phyloP scores from a whole-genome alignment of 306 rosid genomes.

The Lablab purpureus region DNA sequence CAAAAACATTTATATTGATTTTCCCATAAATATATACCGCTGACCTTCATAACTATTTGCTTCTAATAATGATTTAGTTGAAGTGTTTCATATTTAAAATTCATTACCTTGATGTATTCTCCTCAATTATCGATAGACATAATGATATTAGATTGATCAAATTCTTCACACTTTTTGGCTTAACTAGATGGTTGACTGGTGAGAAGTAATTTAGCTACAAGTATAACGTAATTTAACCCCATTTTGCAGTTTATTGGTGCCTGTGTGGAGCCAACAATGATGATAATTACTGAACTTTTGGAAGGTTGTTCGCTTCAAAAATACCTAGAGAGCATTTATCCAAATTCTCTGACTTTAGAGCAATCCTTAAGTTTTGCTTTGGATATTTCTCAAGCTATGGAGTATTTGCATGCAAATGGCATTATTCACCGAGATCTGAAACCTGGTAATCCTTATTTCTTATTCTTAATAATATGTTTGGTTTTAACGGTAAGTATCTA shows the following conservation, averaged over 20 bases:
- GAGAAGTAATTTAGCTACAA: not conserved
- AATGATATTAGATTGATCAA: not conserved
- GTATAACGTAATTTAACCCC: not conserved
- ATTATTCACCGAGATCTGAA: constrained; percentile 39
- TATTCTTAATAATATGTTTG: not conserved
- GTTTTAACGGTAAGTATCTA: not conserved
- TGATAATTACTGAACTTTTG: constrained; percentile 19
- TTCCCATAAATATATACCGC: no score
- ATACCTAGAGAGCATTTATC: not conserved
- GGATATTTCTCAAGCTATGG: constrained; percentile 38
- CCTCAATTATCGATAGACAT: no score
- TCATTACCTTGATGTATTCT: no score
- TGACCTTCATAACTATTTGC: no score
- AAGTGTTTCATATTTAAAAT: no score
- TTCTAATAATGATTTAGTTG: no score
- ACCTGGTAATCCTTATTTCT: constrained; percentile 12
- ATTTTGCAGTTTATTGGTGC: constrained; percentile 36
- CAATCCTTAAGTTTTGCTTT: constrained; percentile 33
- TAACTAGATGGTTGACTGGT: not conserved
- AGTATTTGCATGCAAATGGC: constrained; percentile 32
- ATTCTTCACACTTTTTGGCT: not conserved
- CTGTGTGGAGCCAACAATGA: constrained; percentile 29
- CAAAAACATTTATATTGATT: no score
- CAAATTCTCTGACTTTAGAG: constrained; percentile 5
- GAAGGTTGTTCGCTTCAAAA: constrained; percentile 33